Conservation (phyloP, 2,329 filamentous ascomycete genomes). For the Ophiocordyceps camponoti-floridani region DNA sequence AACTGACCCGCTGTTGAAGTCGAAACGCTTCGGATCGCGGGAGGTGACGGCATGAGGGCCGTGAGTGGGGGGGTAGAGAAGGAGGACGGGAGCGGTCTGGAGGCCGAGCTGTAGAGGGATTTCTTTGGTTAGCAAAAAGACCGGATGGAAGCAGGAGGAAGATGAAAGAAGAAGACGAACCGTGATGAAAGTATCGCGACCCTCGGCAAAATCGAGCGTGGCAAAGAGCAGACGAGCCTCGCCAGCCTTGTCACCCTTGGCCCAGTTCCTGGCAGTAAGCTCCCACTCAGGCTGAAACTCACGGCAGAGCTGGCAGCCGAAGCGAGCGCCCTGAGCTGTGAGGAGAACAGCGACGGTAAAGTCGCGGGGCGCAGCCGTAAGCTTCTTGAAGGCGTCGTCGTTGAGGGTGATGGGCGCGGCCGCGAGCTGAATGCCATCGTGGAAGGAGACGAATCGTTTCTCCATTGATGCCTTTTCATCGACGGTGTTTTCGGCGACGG, state of each 20-base stretch:
- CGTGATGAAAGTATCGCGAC: conserved; percentile 70
- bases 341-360: conserved; percentile 70
- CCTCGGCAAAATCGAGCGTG: conserved; percentile 75
- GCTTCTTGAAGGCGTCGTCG: conserved; percentile 54
- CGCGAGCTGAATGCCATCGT: conserved; percentile 45
- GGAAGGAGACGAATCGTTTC: conserved; percentile 55
- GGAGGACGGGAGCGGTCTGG: conserved; percentile 80
- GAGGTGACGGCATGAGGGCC: conserved; percentile 62
- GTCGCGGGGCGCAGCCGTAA: conserved; percentile 65
- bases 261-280: conserved; percentile 70
- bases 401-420: conserved; percentile 54
- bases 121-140: neutral
- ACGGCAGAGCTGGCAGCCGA: conserved; percentile 69
- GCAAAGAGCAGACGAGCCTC: conserved; percentile 61
- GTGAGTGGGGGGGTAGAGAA: conserved; percentile 71
- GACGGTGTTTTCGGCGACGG: conserved; percentile 25
- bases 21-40: conserved; percentile 56
- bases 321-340: conserved; percentile 70
- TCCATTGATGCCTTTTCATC: conserved; percentile 44
- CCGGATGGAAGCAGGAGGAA: neutral
- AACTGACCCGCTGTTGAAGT: conserved; percentile 64
- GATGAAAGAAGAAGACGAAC: conserved; percentile 27
- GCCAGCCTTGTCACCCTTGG: conserved; percentile 60
- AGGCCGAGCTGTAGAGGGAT: conserved; percentile 53
- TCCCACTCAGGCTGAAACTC: conserved; percentile 95